Evolutionary conservation across 2,329 filamentous ascomycete genomes (phyloP).

Genomic region (Pseudopithomyces maydicus): DNA sequence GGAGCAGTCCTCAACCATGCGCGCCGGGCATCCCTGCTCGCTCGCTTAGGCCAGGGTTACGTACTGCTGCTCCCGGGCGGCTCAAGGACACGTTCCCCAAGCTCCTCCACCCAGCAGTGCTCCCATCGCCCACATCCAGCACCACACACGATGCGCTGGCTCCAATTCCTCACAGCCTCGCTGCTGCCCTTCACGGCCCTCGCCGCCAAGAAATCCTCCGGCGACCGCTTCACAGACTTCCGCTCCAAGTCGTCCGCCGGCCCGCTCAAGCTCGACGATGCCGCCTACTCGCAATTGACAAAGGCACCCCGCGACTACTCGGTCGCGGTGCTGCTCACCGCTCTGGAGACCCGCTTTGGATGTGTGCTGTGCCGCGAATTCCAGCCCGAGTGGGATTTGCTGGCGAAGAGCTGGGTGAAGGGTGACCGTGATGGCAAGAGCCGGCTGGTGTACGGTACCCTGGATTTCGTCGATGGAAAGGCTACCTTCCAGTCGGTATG

Average conservation of each 20-base stretch:
- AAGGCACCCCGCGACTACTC: constrained; percentile 81
- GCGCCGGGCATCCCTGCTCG: constrained; percentile 2
- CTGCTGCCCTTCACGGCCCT: constrained; percentile 65
- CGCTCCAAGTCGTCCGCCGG: constrained; percentile 68
- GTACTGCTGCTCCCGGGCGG: constrained; percentile 21
- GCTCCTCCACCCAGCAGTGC: constrained; percentile 25
- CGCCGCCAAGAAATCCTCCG: constrained; percentile 66
- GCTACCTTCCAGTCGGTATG: constrained; percentile 84
- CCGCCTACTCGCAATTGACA: constrained; percentile 76
- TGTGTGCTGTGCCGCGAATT: constrained; percentile 89
- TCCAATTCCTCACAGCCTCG: constrained; percentile 66
- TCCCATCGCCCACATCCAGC: constrained; percentile 22
- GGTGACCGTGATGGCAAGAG: constrained; percentile 78
- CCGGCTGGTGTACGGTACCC: constrained; percentile 76
- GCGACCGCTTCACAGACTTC: constrained; percentile 73
- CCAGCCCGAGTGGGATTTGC: constrained; percentile 89
- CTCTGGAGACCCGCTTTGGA: constrained; percentile 79
- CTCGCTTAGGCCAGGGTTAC: constrained; percentile 31
- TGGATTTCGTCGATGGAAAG: constrained; percentile 88
- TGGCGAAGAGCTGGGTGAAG: constrained; percentile 84
- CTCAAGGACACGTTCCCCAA: constrained; percentile 40
- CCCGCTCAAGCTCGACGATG: constrained; percentile 79
- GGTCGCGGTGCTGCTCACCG: constrained; percentile 82
- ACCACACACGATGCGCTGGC: constrained; percentile 65
- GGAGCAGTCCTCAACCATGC: no score